phyloP scores from a whole-genome alignment of 305 asterid genomes.

The Fraxinus albicans region DNA sequence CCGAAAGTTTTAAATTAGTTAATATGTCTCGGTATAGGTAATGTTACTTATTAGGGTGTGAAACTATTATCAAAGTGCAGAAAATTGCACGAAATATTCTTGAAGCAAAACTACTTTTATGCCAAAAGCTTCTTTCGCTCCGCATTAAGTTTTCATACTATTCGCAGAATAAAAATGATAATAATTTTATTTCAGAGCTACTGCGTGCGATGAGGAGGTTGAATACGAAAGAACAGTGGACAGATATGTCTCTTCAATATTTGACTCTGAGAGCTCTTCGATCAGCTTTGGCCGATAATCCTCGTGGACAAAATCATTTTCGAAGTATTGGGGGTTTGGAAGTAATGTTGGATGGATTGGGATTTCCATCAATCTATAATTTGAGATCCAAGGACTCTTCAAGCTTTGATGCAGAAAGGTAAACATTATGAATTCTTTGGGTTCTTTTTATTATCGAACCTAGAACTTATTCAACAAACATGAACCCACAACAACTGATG shows the following conservation, averaged over 20 bases:
- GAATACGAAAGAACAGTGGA: conserved; percentile 87
- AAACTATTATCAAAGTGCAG: background rate
- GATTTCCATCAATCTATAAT: conserved; percentile 65
- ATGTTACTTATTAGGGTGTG: background rate
- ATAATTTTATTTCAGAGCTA: conserved; percentile 56
- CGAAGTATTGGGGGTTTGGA: conserved; percentile 99
- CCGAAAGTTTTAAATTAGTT: background rate
- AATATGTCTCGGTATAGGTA: background rate
- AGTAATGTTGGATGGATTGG: conserved; percentile 94
- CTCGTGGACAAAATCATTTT: conserved; percentile 98
- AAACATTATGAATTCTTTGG: conserved; percentile 23
- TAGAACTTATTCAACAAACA: background rate
- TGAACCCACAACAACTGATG: background rate
- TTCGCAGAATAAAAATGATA: conserved; percentile 17
- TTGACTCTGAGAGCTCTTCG: conserved; percentile 84
- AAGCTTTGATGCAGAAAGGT: conserved; percentile 51
- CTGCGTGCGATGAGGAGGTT: conserved; percentile 90
- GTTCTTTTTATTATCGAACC: conserved; percentile 11
- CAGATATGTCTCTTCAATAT: conserved; percentile 72
- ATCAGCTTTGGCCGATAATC: conserved; percentile 77
- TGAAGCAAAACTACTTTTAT: background rate
- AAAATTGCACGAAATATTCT: background rate
- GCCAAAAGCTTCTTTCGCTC: conserved; percentile 12
- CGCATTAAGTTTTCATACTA: conserved; percentile 21
- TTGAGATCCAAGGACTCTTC: conserved; percentile 50